Base-by-base conservation (phyloP, 2,329 filamentous ascomycete genomes). In the Fusarium circinatum region DNA sequence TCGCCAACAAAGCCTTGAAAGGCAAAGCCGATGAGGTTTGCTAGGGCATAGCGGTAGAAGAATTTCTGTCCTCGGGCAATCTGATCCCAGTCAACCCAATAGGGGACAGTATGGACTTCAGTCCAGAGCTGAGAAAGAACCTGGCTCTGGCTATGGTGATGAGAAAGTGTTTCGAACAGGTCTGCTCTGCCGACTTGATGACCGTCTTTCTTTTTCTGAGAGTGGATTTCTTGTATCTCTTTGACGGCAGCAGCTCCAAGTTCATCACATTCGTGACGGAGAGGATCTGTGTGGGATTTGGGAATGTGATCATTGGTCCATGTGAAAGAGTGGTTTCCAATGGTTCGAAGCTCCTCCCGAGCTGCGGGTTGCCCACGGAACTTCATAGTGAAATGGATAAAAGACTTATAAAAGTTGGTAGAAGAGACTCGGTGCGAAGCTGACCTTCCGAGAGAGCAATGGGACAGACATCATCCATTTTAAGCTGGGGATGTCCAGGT, bases 51-150 rank as follows among this genome's bases (percentile, higher is more conserved):
- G 11, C 91, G 86, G 76, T 92, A 93, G 89, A 92, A 82, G 68
- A 83, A 80, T 22, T 90, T 87, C 75, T 93, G 91, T 0, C 90
- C 91, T 73, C 91, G 83, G 62, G 85, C 83, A 32, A 93, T 89
- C 75, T 92, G 90, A 2, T 84, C 86, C 91, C 91, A 93, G 70
- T 92, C 88, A 0, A 93, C 91, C 90, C 90, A 92, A 0, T 86
- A 83, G 0, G 91, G 91, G 8, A 92, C 84, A 0, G 84, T 88
- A 56, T 89, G 88, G 34, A 91, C 83, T 70, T 92, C 83, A 5
- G 52, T 38, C 71, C 72, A 74, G 17, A 75, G 54, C 24, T 69
- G 49, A 8, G 66, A 69, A 6, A 69, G 66, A 8, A 38, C 44
- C 15, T n/a, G 26, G 22, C 55, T 61, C 41, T 63, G 45, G 7